A percentile compares a stretch with the other conserved stretches of the same genome.
Conservation (phyloP, 176 grass and related monocot genomes). For the Hordeum vulgare region MorexV3_pseudomolecules_assembly NC_058524.1:33413104-33413603, state of each 20-base stretch:
- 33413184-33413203: not conserved
- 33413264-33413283: not conserved
- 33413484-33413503: slow-evolving; percentile 54
- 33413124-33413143: not conserved
- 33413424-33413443: not conserved
- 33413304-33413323: not conserved
- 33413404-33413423: not conserved
- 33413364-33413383: not conserved
- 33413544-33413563: slow-evolving; percentile 60
- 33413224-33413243: not conserved
- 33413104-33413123: not conserved
- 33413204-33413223: not conserved
- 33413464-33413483: slow-evolving; percentile 59
- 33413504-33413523: slow-evolving; percentile 39
- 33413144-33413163: not conserved
- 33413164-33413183: not conserved
- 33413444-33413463: not conserved
- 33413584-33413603: slow-evolving; percentile 69
- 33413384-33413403: not conserved
- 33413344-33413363: not conserved
- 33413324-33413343: not conserved
- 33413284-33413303: not conserved
- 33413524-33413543: slow-evolving; percentile 57
- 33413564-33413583: slow-evolving; percentile 61
- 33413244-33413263: not conserved